These are phyloP conservation scores for Emergomyces africanus DNA, from an alignment of 2,329 filamentous ascomycete genomes.

Conservation along the genomic window DNA sequence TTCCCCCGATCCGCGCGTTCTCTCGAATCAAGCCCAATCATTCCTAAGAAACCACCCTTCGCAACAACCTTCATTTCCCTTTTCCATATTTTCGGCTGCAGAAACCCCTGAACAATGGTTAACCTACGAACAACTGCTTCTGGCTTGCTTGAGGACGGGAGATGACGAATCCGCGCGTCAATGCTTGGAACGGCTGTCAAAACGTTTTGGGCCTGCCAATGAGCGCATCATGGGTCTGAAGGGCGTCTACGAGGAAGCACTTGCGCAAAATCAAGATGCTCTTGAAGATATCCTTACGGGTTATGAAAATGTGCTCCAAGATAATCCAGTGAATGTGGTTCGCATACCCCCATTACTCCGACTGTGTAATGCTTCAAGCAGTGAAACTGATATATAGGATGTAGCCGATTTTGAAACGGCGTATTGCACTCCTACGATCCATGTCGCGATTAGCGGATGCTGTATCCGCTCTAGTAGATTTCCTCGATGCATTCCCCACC, in stretches of 20 bases:
- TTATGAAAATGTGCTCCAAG: slow-evolving; percentile 62
- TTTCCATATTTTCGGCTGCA: slow-evolving; percentile 37
- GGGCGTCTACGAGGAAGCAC: slow-evolving; percentile 75
- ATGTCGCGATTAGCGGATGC: slow-evolving; percentile 60
- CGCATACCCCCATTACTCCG: neutral
- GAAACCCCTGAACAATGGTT: slow-evolving; percentile 76
- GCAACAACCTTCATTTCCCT: slow-evolving; percentile 34
- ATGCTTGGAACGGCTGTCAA: slow-evolving; percentile 61
- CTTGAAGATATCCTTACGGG: slow-evolving; percentile 59
- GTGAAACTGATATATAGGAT: neutral
- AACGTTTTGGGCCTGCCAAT: slow-evolving; percentile 71
- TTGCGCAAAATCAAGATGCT: slow-evolving; percentile 51
- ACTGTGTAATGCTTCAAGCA: neutral
- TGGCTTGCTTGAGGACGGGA: slow-evolving; percentile 71
- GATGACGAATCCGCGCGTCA: slow-evolving; percentile 66
- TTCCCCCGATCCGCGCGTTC: slow-evolving; percentile 34
- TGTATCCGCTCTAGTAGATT: slow-evolving; percentile 55
- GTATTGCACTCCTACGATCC: slow-evolving; percentile 64
- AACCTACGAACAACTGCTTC: slow-evolving; percentile 72
- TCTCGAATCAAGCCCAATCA: slow-evolving; percentile 31
- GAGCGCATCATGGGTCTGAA: slow-evolving; percentile 74
- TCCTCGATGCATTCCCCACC: slow-evolving; percentile 74
- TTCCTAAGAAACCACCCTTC: slow-evolving; percentile 39
- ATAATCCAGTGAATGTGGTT: slow-evolving; percentile 70
- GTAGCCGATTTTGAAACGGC: slow-evolving; percentile 73